Base-by-base conservation (phyloP, 164 flowering plant genomes). In the Chimonanthus salicifolius region DNA sequence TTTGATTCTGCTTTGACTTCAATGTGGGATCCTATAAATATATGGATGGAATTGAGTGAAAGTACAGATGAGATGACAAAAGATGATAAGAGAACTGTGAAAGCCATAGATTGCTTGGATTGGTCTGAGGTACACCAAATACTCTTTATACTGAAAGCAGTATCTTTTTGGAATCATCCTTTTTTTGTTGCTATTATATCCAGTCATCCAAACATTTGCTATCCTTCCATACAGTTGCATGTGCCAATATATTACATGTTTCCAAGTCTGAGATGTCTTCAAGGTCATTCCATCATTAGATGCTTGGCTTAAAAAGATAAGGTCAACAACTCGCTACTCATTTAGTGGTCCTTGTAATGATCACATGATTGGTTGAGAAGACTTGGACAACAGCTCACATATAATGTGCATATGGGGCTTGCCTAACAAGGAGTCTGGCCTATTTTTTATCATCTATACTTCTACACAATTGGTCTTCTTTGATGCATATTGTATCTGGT, bases 21-120 rank as follows among this genome's bases (percentile, higher is more conserved):
- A 60, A 84, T 80, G 76, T 95, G 99, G 98, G 92, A 89, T 81
- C 98, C 97, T 48, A 80, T 82, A 79, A 83, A 64, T 70, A 84
- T 95, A 74, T 92, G 93, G 96, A 85, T 86, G 68, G 94, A 88
- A 48, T 86, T 95, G 64, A 83, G 76, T 72, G 97, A 92, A 79
- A 84, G 87, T 43, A 47, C 86, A 7, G 89, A 88, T 74, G 93
- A 89, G 81, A 89, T 81, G 76, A 77, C 74, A 71, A 89, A 85
- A 67, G 89, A 86, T 72, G 91, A 82, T 18, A 77, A 81, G 79
- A 82, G 81, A 83, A 43, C 73, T 68, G 91, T 93, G 76, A 93
- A 87, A 84, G 97, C 92, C 72, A 80, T 93, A 73, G 87, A 92
- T 78, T 93, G 94, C 84, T 82, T 83, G 49, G 83, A 86, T 71